These are phyloP conservation scores for Beverwykella pulmonaria DNA, from an alignment of 495 filamentous ascomycete genomes.

Conservation along the genomic window DNA sequence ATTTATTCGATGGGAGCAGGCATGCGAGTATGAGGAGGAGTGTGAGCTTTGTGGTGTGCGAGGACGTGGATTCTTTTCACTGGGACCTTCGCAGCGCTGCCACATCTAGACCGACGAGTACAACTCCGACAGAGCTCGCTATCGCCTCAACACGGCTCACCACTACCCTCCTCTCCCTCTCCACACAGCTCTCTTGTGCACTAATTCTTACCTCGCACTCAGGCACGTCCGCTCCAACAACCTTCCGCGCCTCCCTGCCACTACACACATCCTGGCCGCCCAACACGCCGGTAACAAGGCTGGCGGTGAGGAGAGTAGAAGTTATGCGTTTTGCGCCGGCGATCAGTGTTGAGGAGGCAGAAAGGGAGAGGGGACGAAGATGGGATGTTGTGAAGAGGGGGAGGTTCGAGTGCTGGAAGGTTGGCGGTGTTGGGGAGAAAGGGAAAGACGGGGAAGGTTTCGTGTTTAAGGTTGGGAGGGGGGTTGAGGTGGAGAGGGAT, in stretches of 20 bases:
- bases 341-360: constrained; percentile 60
- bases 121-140: not conserved
- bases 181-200: constrained; percentile 10
- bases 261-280: constrained; percentile 54
- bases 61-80: constrained; percentile 60
- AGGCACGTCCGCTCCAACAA: not conserved
- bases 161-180: not conserved
- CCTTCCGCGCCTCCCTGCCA: not conserved
- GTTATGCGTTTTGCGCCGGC: constrained; percentile 58
- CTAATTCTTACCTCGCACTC: constrained; percentile 14
- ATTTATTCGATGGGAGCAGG: constrained; percentile 54
- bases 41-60: constrained; percentile 57
- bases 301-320: constrained; percentile 52
- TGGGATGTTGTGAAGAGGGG: constrained; percentile 48
- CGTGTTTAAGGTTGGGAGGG: constrained; percentile 20
- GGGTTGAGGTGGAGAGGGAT: constrained; percentile 18
- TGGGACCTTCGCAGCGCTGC: constrained; percentile 54
- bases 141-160: constrained; percentile 1
- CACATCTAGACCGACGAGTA: not conserved
- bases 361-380: constrained; percentile 52
- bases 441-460: constrained; percentile 13
- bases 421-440: constrained; percentile 1
- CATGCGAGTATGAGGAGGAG: constrained; percentile 55
- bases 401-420: constrained; percentile 35
- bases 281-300: constrained; percentile 50